A percentile compares a stretch with the other conserved stretches of the same genome.
These are phyloP conservation scores for Talaromyces sp. DNA, from an alignment of 2,329 filamentous ascomycete genomes.

Conservation along the genomic window DNA sequence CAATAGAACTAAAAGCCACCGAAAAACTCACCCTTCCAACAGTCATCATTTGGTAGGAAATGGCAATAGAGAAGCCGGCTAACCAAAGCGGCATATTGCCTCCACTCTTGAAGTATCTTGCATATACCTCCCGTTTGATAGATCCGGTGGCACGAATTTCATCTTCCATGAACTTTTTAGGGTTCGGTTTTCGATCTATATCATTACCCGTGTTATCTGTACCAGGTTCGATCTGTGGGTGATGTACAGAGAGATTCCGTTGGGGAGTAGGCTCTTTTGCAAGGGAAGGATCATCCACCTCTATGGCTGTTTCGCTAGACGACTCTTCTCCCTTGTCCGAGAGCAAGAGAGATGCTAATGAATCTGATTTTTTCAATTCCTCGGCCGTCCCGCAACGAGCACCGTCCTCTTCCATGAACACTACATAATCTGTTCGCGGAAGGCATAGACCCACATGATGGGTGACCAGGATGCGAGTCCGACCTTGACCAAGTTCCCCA, in stretches of 20 bases:
- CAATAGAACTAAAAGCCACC: background rate
- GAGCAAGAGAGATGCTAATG: conserved; percentile 37
- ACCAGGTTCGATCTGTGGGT: background rate
- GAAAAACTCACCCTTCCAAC: conserved; percentile 42
- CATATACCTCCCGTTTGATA: conserved; percentile 63
- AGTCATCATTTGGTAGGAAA: conserved; percentile 50
- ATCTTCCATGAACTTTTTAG: conserved; percentile 65
- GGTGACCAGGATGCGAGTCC: conserved; percentile 74
- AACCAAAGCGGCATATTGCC: conserved; percentile 60
- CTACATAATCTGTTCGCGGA: conserved; percentile 65
- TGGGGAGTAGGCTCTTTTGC: background rate
- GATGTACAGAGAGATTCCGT: background rate
- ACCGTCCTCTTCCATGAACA: conserved; percentile 65
- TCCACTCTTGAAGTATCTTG: conserved; percentile 61
- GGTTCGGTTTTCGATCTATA: conserved; percentile 2
- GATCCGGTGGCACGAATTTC: conserved; percentile 65
- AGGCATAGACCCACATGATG: conserved; percentile 71
- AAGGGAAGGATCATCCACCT: background rate
- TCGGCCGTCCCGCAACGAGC: conserved; percentile 60
- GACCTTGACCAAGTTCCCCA: conserved; percentile 61
- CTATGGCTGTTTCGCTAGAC: conserved; percentile 12
- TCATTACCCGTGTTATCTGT: background rate
- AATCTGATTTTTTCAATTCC: conserved; percentile 44
- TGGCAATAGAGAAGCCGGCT: conserved; percentile 49
- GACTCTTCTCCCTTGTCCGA: conserved; percentile 42